These are phyloP conservation scores for Kwoniella europaea DNA, from an alignment of 768 basidiomycete species.

Conservation along the genomic window DNA sequence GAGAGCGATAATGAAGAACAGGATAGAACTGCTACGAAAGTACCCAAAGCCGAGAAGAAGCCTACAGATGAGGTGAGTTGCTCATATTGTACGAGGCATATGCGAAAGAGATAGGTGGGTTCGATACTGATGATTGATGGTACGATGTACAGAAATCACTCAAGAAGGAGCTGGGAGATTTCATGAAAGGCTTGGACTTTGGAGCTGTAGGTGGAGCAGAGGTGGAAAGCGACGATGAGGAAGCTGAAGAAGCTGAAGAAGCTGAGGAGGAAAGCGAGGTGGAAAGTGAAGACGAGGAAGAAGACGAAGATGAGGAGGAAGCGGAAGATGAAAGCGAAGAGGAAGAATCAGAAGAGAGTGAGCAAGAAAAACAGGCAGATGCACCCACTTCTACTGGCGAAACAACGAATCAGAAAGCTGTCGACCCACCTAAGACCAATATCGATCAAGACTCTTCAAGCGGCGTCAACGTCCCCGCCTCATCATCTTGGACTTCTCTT, in stretches of 20 bases:
- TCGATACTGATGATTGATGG: slow-evolving; percentile 12
- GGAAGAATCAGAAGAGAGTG: slow-evolving; percentile 37
- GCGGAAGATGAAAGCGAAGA: slow-evolving; percentile 45
- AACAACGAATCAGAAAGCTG: slow-evolving; percentile 6
- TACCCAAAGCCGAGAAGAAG: slow-evolving; percentile 12
- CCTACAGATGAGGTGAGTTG: slow-evolving; percentile 34
- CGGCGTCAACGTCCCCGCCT: slow-evolving; percentile 34
- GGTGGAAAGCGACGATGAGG: slow-evolving; percentile 51
- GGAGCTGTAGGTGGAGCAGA: slow-evolving; percentile 23
- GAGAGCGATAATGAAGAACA: slow-evolving; percentile 41
- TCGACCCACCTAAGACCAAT: not conserved
- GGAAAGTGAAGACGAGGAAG: slow-evolving; percentile 45
- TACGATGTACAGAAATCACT: slow-evolving; percentile 42
- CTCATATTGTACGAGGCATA: not conserved
- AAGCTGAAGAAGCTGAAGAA: slow-evolving; percentile 37
- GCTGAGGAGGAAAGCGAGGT: slow-evolving; percentile 63
- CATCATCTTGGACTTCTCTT: slow-evolving; percentile 37
- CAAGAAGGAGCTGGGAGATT: slow-evolving; percentile 49
- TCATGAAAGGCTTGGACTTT: slow-evolving; percentile 57
- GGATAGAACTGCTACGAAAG: slow-evolving; percentile 21
- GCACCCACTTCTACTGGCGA: slow-evolving; percentile 42
- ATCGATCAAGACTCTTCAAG: slow-evolving; percentile 28
- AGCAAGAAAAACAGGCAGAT: slow-evolving; percentile 26
- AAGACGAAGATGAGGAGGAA: slow-evolving; percentile 33
- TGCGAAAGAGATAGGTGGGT: not conserved